Conservation (phyloP, 1,284 basidiomycete species). For the Fomes fomentarius region DNA sequence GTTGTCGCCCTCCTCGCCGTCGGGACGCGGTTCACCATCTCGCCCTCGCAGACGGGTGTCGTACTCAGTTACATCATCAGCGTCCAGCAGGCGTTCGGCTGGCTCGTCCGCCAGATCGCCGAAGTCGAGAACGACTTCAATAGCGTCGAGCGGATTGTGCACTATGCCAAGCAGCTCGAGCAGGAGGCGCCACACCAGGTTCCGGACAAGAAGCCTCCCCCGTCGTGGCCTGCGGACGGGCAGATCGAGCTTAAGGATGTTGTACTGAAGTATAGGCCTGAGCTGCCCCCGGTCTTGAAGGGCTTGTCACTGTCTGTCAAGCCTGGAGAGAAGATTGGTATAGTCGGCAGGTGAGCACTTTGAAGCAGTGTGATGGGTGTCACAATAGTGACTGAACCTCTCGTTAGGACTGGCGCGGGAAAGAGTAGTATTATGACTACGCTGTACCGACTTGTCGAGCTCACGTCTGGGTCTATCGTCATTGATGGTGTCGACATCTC, state of each 20-base stretch:
- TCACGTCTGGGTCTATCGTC: constrained; percentile 65
- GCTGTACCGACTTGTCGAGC: constrained; percentile 51
- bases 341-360: constrained; percentile 62
- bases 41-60: constrained; percentile 78
- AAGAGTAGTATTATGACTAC: constrained; percentile 69
- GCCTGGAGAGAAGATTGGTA: constrained; percentile 88
- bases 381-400: background rate
- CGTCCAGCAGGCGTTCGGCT: constrained; percentile 78
- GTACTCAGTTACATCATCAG: constrained; percentile 79
- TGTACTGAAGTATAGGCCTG: constrained; percentile 73
- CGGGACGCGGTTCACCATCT: constrained; percentile 72
- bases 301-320: constrained; percentile 65
- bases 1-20: constrained; percentile 82
- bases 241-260: constrained; percentile 64
- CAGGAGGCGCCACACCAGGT: constrained; percentile 81
- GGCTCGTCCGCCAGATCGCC: constrained; percentile 83
- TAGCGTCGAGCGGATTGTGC: constrained; percentile 81
- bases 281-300: constrained; percentile 70
- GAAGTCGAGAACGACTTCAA: constrained; percentile 95
- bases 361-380: background rate
- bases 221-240: constrained; percentile 72
- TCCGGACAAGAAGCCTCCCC: constrained; percentile 55
- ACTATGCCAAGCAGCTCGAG: constrained; percentile 78
- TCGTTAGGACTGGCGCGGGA: constrained; percentile 67
- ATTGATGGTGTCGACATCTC: constrained; percentile 74